phyloP scores from a whole-genome alignment of 2,329 filamentous ascomycete species.

The Aspergillus sp. region DNA sequence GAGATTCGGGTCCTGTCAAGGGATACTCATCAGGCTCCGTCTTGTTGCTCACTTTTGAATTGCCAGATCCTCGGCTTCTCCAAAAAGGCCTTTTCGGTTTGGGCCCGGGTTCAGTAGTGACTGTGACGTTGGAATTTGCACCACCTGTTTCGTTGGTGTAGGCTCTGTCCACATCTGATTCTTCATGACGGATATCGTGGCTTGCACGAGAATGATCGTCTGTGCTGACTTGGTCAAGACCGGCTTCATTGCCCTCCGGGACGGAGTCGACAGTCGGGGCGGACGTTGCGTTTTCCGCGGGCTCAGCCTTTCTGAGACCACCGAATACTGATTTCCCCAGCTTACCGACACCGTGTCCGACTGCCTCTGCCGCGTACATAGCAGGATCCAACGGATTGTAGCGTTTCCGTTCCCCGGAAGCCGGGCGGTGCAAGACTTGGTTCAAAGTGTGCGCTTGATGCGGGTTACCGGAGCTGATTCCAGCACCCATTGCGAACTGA shows the following conservation, averaged over 20 bases:
- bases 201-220: neutral
- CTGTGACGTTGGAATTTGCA: slow-evolving; percentile 1
- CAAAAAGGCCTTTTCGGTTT: slow-evolving; percentile 26
- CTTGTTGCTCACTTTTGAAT: slow-evolving; percentile 17
- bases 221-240: neutral
- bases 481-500: slow-evolving; percentile 42
- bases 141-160: slow-evolving; percentile 4
- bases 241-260: slow-evolving; percentile 6
- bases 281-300: slow-evolving; percentile 29
- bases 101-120: slow-evolving; percentile 1
- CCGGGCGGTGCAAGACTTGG: slow-evolving; percentile 33
- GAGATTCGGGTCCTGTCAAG: slow-evolving; percentile 27
- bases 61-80: slow-evolving; percentile 26
- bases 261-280: slow-evolving; percentile 30
- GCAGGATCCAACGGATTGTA: slow-evolving; percentile 38
- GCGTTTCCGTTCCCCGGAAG: slow-evolving; percentile 12
- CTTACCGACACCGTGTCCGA: slow-evolving; percentile 43
- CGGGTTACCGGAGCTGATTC: slow-evolving; percentile 51
- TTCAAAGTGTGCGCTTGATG: slow-evolving; percentile 50
- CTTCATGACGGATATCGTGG: neutral
- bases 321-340: slow-evolving; percentile 41
- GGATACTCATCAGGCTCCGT: slow-evolving; percentile 30
- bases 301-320: slow-evolving; percentile 35
- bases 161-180: slow-evolving; percentile 4
- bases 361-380: slow-evolving; percentile 46